Conservation (phyloP, 352 stramenopile genomes). For the Globisporangium lucens region DNA sequence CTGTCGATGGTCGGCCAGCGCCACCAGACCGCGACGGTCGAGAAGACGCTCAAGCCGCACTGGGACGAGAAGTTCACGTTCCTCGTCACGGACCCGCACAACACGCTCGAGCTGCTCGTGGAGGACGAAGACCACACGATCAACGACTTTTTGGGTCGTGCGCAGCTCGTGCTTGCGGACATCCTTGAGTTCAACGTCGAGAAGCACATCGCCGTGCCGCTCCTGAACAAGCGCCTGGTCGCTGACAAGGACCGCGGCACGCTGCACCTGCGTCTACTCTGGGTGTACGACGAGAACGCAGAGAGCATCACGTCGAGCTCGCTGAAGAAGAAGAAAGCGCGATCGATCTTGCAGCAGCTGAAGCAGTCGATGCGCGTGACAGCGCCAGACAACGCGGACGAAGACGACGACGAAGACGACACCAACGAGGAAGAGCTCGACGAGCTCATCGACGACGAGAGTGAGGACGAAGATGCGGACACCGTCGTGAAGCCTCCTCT, state of each 20-base stretch:
- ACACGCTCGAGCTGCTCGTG: slow-evolving; percentile 54
- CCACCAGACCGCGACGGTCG: slow-evolving; percentile 57
- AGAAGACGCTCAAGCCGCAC: slow-evolving; percentile 72
- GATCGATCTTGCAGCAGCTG: slow-evolving; percentile 48
- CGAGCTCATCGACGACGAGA: slow-evolving; percentile 37
- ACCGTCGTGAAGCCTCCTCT: slow-evolving; percentile 22
- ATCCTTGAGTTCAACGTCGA: slow-evolving; percentile 45
- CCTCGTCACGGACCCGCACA: slow-evolving; percentile 35
- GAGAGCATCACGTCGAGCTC: slow-evolving; percentile 37
- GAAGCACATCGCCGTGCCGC: slow-evolving; percentile 37
- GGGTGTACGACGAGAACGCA: slow-evolving; percentile 47
- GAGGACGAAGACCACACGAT: slow-evolving; percentile 68
- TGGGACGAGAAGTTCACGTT: slow-evolving; percentile 77
- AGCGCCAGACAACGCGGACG: slow-evolving; percentile 37
- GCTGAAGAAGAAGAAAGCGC: slow-evolving; percentile 45
- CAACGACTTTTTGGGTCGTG: slow-evolving; percentile 70
- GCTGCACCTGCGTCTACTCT: slow-evolving; percentile 50
- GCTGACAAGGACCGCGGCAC: slow-evolving; percentile 56
- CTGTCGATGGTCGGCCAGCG: slow-evolving; percentile 70
- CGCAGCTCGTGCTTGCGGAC: slow-evolving; percentile 47
- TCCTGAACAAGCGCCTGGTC: slow-evolving; percentile 54
- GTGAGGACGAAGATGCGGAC: slow-evolving; percentile 30
- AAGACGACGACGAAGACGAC: slow-evolving; percentile 42
- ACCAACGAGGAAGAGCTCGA: slow-evolving; percentile 41
- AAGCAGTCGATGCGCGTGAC: slow-evolving; percentile 42